Evolutionary conservation across 2,329 filamentous ascomycete genomes (phyloP).

Genomic region (Septoria petroselini): DNA sequence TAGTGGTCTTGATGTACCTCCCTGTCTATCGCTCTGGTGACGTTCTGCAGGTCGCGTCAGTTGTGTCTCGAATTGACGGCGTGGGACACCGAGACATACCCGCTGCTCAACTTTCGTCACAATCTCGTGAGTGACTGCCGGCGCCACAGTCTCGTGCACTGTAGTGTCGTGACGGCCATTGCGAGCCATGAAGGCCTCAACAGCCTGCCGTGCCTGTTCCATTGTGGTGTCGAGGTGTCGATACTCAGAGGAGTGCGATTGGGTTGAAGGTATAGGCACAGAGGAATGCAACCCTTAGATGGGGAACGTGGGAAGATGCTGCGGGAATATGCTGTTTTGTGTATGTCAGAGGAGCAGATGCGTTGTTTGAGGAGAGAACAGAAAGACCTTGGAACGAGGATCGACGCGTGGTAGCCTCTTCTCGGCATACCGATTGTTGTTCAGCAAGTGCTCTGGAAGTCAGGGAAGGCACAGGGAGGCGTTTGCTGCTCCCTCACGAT

Average conservation of each 20-base stretch:
- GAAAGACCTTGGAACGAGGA: too few species aligned
- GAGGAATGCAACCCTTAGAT: slow-evolving; percentile 8
- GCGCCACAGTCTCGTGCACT: slow-evolving; percentile 63
- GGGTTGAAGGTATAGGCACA: slow-evolving; percentile 6
- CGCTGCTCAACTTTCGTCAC: slow-evolving; percentile 53
- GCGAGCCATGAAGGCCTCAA: slow-evolving; percentile 58
- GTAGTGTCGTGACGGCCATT: slow-evolving; percentile 66
- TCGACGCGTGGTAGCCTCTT: too few species aligned
- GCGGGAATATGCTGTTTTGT: slow-evolving; percentile 3
- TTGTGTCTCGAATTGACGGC: neutral
- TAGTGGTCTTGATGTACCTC: slow-evolving; percentile 72
- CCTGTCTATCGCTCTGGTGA: slow-evolving; percentile 46
- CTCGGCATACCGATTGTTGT: too few species aligned
- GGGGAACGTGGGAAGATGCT: slow-evolving; percentile 12
- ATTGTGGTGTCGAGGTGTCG: slow-evolving; percentile 44
- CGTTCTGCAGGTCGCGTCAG: slow-evolving; percentile 6
- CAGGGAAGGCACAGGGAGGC: too few species aligned
- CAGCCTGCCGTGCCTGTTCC: slow-evolving; percentile 63
- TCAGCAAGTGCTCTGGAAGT: too few species aligned
- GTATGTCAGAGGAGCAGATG: too few species aligned
- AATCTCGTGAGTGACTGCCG: slow-evolving; percentile 51
- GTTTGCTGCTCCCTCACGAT: too few species aligned
- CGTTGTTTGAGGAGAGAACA: too few species aligned
- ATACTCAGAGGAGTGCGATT: slow-evolving; percentile 13
- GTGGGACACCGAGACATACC: neutral